Base-by-base conservation (phyloP, 805 yeast species). In the Candida piceae region DNA sequence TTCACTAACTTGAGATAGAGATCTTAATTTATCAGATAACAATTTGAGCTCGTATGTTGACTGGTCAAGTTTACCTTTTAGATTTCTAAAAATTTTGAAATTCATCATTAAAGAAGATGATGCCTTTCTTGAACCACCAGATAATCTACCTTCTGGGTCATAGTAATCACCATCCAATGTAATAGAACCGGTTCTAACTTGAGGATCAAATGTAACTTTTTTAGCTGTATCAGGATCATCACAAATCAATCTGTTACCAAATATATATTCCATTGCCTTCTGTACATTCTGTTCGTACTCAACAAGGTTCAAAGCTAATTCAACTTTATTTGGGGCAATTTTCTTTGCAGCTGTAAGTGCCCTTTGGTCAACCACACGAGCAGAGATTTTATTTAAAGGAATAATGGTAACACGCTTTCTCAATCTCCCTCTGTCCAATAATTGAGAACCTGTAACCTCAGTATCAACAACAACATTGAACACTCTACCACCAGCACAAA, bases 131-230 rank as follows among this genome's bases (percentile, higher is more conserved):
- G 94, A 80, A n/a, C 97, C 97, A 32, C 99, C 99, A 1, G 96
- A 84, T 19, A 93, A 66, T 7, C 95, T 85, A 12, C 99, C 99
- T 47, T 83, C 87, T 0, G 98, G 98, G 55, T 93, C 98, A 61
- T 89, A 93, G 9, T 82, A 74, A 58, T 93, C 98, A 35, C 98
- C 99, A 36, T 88, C 89, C 23, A 84, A 58, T 0, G 99, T 93
- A 12, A 94, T 87, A 21, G 94, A 80, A 50, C 88, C 78, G 1
- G 89, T 70, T 44, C 86, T 71, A 12, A 90, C 78, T 37, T 76
- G 72, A 1, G 90, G 93, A 56, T 89, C 79, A 57, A 88, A 87
- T 0, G 97, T 86, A n/a, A 93, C 83, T 32, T 70, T 68, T 48
- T 89, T 83, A 0, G 98, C 97, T 0, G 95, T 79, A 12, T 83